These are phyloP conservation scores for Kwoniella sp. DNA, from an alignment of 768 basidiomycete species.

Conservation along the genomic window DNA sequence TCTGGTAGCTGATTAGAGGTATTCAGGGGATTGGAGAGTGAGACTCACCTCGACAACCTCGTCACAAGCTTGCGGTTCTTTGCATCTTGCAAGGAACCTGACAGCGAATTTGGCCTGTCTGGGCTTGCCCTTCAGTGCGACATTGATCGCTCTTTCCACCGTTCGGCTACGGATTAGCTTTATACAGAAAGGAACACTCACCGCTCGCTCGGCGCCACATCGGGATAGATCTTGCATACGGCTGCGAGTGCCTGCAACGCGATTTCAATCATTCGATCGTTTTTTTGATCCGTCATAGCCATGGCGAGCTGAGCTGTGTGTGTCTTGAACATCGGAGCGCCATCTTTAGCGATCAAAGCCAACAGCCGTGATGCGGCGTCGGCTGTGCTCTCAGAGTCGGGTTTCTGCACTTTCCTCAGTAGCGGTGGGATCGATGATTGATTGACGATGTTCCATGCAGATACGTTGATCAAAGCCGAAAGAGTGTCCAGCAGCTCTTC, in stretches of 20 bases:
- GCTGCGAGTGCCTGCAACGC: conserved; percentile 73
- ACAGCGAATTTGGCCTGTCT: conserved; percentile 81
- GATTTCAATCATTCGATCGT: conserved; percentile 59
- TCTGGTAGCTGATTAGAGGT: background rate
- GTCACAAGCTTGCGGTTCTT: conserved; percentile 56
- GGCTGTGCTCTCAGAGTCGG: conserved; percentile 8
- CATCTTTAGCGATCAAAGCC: conserved; percentile 65
- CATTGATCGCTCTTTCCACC: conserved; percentile 61
- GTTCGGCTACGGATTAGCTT: conserved; percentile 57
- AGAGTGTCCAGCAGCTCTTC: conserved; percentile 65
- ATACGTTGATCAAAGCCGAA: conserved; percentile 64
- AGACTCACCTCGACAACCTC: conserved; percentile 63
- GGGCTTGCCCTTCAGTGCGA: conserved; percentile 60
- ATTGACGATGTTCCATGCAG: conserved; percentile 70
- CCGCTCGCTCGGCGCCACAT: conserved; percentile 63
- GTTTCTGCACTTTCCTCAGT: conserved; percentile 58
- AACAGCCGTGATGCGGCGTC: conserved; percentile 34
- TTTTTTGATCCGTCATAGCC: conserved; percentile 61
- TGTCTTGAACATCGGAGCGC: conserved; percentile 65
- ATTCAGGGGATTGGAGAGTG: background rate
- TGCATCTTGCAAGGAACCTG: conserved; percentile 63
- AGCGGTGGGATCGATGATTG: conserved; percentile 78
- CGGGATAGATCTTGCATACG: conserved; percentile 60
- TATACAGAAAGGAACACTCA: conserved; percentile 55
- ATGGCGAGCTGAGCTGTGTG: conserved; percentile 74